Conservation (phyloP, 352 stramenopile genomes). For the Phytopythium vexans region DNA sequence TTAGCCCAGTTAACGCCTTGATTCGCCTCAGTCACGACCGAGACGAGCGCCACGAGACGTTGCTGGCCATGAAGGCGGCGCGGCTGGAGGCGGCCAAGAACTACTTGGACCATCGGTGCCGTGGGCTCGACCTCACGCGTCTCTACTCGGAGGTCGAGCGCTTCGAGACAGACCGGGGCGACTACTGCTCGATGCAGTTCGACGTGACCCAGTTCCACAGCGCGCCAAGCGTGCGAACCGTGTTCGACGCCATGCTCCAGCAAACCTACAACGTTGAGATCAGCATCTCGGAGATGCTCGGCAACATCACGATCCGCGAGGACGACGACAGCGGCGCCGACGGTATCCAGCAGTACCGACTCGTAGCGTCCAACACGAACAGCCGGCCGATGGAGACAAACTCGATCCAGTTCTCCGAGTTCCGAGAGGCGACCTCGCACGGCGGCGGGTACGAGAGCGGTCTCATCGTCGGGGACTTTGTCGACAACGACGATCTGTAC, state of each 20-base stretch:
- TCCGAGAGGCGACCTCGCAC: conserved; percentile 10
- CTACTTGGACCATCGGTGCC: conserved; percentile 26
- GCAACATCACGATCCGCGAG: conserved; percentile 43
- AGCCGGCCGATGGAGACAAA: conserved; percentile 27
- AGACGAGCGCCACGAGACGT: conserved; percentile 15
- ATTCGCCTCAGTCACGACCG: conserved; percentile 27
- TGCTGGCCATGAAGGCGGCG: conserved; percentile 16
- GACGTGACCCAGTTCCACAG: conserved; percentile 32
- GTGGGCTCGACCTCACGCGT: conserved; percentile 21
- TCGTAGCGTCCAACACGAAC: conserved; percentile 19
- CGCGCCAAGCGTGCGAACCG: conserved; percentile 16
- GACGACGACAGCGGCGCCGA: conserved; percentile 29
- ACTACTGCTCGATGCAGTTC: conserved; percentile 33
- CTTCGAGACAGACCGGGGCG: conserved; percentile 26
- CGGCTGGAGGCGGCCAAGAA: conserved; percentile 18
- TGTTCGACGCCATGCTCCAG: conserved; percentile 35
- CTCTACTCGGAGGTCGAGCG: conserved; percentile 29
- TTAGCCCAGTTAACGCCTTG: conserved; percentile 30
- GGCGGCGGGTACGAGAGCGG: conserved; percentile 12
- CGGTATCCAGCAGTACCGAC: conserved; percentile 26
- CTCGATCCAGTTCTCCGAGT: conserved; percentile 36
- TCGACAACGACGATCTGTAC: conserved; percentile 36
- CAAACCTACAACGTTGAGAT: conserved; percentile 45
- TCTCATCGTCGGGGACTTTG: conserved; percentile 28
- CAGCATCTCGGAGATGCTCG: conserved; percentile 38